Percentiles rank a stretch among this genome's conserved stretches.
These are phyloP conservation scores for Ailanthus altissimus DNA, from an alignment of 345 rosid genomes.

Conservation along the genomic window DNA sequence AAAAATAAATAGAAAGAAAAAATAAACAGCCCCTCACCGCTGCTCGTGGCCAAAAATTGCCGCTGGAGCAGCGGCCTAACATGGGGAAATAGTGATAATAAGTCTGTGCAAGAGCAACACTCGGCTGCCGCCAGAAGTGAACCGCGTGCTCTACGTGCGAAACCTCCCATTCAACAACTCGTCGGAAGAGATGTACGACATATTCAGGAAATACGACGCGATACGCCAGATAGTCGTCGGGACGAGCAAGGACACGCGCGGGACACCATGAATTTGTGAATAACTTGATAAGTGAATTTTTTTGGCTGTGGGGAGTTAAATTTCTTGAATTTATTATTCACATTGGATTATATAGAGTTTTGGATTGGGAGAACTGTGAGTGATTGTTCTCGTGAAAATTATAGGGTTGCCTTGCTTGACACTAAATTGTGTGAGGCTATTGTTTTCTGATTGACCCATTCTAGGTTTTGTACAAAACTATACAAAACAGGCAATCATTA, in stretches of 20 bases:
- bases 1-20: no score
- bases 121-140: conserved; percentile 93
- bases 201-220: conserved; percentile 95
- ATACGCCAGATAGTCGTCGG: conserved; percentile 97
- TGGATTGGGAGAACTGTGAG: neutral
- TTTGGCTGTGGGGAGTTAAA: neutral
- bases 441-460: neutral
- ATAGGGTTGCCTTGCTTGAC: neutral
- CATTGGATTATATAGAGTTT: no score
- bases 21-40: no score
- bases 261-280: conserved; percentile 47
- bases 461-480: neutral
- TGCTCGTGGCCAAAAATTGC: no score
- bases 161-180: conserved; percentile 98
- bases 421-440: neutral
- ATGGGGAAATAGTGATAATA: conserved; percentile 74
- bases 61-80: no score
- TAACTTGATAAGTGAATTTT: neutral
- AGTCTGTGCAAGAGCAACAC: conserved; percentile 83
- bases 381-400: neutral
- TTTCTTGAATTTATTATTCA: neutral
- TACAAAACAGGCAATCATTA: no score
- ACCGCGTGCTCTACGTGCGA: conserved; percentile 88
- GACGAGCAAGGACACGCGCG: conserved; percentile 83
- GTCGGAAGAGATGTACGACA: conserved; percentile 99